Base-by-base conservation (phyloP, 1,139 yeast genomes). In the Geotrichum phurueaensis region DNA sequence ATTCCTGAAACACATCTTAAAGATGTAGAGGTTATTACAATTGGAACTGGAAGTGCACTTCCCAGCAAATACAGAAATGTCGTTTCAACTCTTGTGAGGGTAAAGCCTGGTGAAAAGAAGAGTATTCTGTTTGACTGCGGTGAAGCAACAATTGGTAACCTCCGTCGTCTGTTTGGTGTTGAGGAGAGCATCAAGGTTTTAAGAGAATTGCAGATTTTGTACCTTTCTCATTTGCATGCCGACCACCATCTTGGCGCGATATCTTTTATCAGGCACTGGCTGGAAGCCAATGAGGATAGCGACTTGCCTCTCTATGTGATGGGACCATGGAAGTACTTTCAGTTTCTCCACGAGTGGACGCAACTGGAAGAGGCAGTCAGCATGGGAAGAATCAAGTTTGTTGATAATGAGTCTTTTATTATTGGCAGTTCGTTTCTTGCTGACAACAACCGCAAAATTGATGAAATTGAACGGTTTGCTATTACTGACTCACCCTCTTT, bases 1-100 rank as follows among this genome's bases (percentile, higher is more conserved):
- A 49, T 56, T 22, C 13, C 53, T 33, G 56, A 55, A 51, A 25
- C 54, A 15, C 58, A 63, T 59, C 43, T 56, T 22, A 50, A 48
- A 15, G 69, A 68, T 39, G 69, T 89, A 0, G 94, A 90, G 67
- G 76, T 87, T 0, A 76, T 89, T 18, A 87, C 96, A 0, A 74
- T 94, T 7, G 99, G 99, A 9, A 94, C 99, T 0, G 99, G 99
- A 0, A 87, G 96, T 31, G 96, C 99, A 0, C 75, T 90, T 53
- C 99, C 99, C 0, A 84, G 96, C 0, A 82, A 84, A 62, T 83
- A 84, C 67, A 80, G 99, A 66, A 95, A 95, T 70, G 98, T 94
- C 0, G 81, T 89, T 29, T 87, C 95, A 0, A 62, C 64, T 2
- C 53, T 62, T 15, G 64, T 62, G 10, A 9, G 63, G 58, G 56